Conservation (phyloP, 2,329 filamentous ascomycete species). For the Akanthomyces dipterigenus region DNA sequence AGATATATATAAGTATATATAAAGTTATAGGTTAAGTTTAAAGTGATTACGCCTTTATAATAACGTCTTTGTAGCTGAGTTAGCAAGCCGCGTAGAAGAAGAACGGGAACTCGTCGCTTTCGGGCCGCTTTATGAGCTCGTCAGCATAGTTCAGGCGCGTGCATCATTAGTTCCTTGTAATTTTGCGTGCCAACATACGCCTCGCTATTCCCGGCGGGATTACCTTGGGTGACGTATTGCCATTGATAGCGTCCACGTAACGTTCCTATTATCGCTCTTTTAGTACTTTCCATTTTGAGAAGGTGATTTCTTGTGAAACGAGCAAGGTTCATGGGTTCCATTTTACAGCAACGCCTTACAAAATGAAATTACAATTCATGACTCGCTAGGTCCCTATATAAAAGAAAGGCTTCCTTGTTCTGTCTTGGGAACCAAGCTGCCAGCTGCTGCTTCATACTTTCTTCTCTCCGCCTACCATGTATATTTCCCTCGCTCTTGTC, state of each 20-base stretch:
- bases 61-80: too few species aligned
- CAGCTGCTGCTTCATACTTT: not conserved
- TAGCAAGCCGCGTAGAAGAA: too few species aligned
- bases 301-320: not conserved
- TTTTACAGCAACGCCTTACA: not conserved
- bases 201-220: not conserved
- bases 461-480: not conserved
- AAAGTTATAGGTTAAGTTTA: too few species aligned
- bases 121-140: too few species aligned
- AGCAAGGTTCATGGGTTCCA: not conserved
- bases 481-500: not conserved
- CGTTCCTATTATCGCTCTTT: not conserved
- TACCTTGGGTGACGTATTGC: not conserved
- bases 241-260: not conserved
- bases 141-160: too few species aligned
- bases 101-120: too few species aligned
- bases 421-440: not conserved
- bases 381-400: not conserved
- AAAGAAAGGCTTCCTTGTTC: not conserved
- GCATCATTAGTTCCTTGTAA: not conserved
- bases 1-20: not conserved
- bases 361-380: not conserved
- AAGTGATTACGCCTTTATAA: too few species aligned
- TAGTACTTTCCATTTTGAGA: not conserved
- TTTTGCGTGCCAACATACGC: not conserved